phyloP scores from a whole-genome alignment of 75 land plant genomes.

The Cunninghamia lanceolata region DNA sequence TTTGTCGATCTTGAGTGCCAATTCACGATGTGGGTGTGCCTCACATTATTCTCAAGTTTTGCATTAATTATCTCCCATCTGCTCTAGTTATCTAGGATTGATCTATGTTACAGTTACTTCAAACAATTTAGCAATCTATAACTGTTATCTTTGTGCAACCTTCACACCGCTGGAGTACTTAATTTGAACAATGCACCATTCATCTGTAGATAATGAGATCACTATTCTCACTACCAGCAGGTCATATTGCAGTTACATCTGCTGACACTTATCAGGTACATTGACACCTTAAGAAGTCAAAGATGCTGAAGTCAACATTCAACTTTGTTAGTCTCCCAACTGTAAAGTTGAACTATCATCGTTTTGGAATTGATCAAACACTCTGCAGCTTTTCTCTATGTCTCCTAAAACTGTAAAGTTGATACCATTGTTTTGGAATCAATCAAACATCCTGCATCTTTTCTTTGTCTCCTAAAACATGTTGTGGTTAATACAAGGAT shows the following conservation, averaged over 20 bases:
- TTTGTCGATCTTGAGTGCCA: too few relatives aligned
- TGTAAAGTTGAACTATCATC: too few relatives aligned
- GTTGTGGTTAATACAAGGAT: not conserved
- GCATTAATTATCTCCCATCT: too few relatives aligned
- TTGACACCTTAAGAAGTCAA: not conserved
- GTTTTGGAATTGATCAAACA: too few relatives aligned
- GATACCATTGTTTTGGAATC: not conserved
- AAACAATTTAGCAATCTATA: too few relatives aligned
- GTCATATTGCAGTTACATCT: not conserved
- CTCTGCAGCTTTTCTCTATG: too few relatives aligned
- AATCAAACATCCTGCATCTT: not conserved
- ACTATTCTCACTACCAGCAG: not conserved
- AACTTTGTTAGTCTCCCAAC: not conserved
- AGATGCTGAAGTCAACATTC: not conserved
- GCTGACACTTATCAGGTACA: not conserved
- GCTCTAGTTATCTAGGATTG: too few relatives aligned
- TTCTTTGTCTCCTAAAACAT: not conserved
- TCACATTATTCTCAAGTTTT: too few relatives aligned
- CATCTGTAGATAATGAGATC: not conserved
- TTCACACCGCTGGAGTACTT: not conserved
- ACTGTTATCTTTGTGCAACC: too few relatives aligned
- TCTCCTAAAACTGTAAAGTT: not conserved
- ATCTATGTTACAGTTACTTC: too few relatives aligned
- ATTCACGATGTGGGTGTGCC: too few relatives aligned
- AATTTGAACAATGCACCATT: not conserved